A percentile compares a stretch with the other conserved stretches of the same genome.
phyloP scores from a whole-genome alignment of 2,329 filamentous ascomycete species.

The Fusarium continuum region DNA sequence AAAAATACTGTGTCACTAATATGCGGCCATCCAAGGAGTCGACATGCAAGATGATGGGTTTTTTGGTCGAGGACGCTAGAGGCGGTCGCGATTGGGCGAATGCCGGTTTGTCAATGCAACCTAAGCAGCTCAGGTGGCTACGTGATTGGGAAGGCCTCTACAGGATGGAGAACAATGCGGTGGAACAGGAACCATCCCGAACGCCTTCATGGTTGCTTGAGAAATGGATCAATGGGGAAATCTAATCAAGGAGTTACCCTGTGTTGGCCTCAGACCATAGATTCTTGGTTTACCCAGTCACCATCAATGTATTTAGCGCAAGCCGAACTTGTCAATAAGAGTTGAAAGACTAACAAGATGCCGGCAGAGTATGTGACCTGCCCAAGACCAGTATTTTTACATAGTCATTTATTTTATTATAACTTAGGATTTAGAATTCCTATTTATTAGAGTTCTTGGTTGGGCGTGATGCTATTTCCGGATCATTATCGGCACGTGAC shows the following conservation, averaged over 20 bases:
- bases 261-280: too few relatives aligned
- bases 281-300: too few relatives aligned
- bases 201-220: not conserved
- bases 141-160: conserved; percentile 4
- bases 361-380: too few relatives aligned
- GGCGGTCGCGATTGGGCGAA: conserved; percentile 2
- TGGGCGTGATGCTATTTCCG: not conserved
- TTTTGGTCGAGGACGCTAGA: not conserved
- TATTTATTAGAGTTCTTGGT: too few relatives aligned
- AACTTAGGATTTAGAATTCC: too few relatives aligned
- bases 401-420: too few relatives aligned
- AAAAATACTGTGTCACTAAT: not conserved
- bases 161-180: not conserved
- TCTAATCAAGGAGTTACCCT: too few relatives aligned
- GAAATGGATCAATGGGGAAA: not conserved
- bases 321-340: too few relatives aligned
- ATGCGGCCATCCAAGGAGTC: not conserved
- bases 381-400: too few relatives aligned
- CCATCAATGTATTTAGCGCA: too few relatives aligned
- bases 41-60: not conserved
- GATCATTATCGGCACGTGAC: conserved; percentile 18
- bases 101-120: not conserved
- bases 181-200: not conserved
- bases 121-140: not conserved
- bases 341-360: too few relatives aligned